Percentiles rank a stretch among this genome's conserved stretches.
Evolutionary conservation across 148 eudicot species (phyloP).

Genomic region (Chenopodium formosanum): DNA sequence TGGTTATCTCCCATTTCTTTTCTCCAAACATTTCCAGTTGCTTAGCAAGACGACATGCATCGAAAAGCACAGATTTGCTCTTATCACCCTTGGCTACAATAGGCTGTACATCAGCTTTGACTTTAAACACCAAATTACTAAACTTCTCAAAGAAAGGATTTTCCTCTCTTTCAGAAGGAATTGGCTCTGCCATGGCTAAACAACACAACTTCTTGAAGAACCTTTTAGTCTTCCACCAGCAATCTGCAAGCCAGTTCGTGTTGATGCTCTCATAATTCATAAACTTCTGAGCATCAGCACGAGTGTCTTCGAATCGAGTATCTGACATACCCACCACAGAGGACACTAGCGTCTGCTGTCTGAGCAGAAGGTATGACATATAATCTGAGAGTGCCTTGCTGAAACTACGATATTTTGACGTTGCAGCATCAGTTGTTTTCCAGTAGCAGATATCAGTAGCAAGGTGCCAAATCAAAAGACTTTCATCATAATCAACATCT

Average conservation of each 20-base stretch:
- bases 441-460: slow-evolving; percentile 34
- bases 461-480: slow-evolving; percentile 23
- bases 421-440: neutral
- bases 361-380: slow-evolving; percentile 37
- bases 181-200: neutral
- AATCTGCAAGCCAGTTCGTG: neutral
- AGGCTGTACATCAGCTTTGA: slow-evolving; percentile 2
- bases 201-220: neutral
- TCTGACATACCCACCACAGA: slow-evolving; percentile 32
- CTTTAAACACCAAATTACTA: neutral
- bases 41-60: slow-evolving; percentile 32
- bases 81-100: slow-evolving; percentile 26
- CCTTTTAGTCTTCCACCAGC: neutral
- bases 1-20: slow-evolving; percentile 26
- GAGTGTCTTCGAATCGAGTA: slow-evolving; percentile 22
- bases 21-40: slow-evolving; percentile 17
- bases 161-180: neutral
- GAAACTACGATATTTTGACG: neutral
- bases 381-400: slow-evolving; percentile 32
- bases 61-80: slow-evolving; percentile 39
- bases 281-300: slow-evolving; percentile 24
- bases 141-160: neutral
- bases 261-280: neutral
- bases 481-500: slow-evolving; percentile 30
- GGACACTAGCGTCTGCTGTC: slow-evolving; percentile 24